Conservation (phyloP, 164 flowering plant genomes). For the Aristolochia contorta region DNA sequence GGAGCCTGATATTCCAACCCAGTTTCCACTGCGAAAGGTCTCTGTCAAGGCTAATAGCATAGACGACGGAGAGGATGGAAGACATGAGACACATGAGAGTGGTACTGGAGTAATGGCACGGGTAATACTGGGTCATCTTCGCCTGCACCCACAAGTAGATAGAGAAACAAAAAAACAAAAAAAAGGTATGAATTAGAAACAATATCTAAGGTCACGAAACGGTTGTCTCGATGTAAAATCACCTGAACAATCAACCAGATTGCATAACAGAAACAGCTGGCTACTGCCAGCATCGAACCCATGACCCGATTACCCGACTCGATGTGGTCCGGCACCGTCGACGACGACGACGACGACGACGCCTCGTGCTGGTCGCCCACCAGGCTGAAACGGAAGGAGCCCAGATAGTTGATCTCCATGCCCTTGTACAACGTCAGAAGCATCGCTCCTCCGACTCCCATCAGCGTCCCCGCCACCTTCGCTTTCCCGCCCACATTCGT, state of each 20-base stretch:
- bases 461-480: conserved; percentile 45
- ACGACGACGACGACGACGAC: conserved; percentile 3
- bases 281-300: conserved; percentile 24
- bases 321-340: no score
- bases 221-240: conserved; percentile 1
- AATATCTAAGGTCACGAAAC: background rate
- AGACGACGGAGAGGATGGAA: conserved; percentile 21
- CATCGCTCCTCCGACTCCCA: conserved; percentile 72
- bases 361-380: conserved; percentile 3
- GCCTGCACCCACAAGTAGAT: conserved; percentile 21
- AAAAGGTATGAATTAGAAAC: background rate
- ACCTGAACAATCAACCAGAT: conserved; percentile 45
- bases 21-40: conserved; percentile 43
- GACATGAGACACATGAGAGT: conserved; percentile 33
- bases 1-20: conserved; percentile 40
- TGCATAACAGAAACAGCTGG: conserved; percentile 26
- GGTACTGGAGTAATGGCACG: conserved; percentile 34
- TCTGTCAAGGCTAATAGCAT: conserved; percentile 24
- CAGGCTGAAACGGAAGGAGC: conserved; percentile 21
- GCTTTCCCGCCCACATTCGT: conserved; percentile 30
- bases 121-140: conserved; percentile 27
- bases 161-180: background rate
- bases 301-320: conserved; percentile 15
- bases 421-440: conserved; percentile 62
- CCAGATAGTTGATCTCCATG: conserved; percentile 27